These are phyloP conservation scores for Leishmania tarentolae DNA, from an alignment of 208 protist genomes.

Conservation along the genomic window DNA sequence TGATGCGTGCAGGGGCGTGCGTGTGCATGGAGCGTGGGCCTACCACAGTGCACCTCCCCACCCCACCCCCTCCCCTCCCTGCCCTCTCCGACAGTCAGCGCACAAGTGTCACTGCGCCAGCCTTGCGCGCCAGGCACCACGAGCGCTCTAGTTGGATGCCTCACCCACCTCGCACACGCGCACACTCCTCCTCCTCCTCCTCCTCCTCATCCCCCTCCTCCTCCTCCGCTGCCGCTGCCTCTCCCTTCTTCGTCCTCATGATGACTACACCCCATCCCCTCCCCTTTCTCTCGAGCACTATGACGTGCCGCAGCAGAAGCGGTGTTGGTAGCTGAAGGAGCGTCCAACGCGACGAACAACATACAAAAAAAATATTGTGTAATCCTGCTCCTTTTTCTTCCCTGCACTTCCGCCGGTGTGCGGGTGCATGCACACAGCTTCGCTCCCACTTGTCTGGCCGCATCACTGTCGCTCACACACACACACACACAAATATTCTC, in stretches of 20 bases:
- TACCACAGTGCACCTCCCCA: background rate
- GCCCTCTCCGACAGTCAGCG: background rate
- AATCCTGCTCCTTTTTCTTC: background rate
- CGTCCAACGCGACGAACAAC: background rate
- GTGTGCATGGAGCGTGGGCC: background rate
- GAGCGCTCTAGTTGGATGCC: background rate
- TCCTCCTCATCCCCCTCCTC: too few species aligned
- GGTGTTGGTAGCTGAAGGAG: background rate
- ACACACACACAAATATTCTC: background rate
- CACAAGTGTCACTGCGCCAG: background rate
- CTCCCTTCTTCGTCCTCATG: background rate
- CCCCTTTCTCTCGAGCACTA: background rate
- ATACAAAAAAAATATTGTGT: background rate
- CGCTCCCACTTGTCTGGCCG: background rate
- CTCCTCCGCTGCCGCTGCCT: too few species aligned
- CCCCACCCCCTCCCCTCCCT: too few species aligned
- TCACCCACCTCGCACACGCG: background rate
- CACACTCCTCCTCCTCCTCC: background rate
- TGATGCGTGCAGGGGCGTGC: background rate
- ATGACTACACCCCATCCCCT: background rate
- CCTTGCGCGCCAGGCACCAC: background rate
- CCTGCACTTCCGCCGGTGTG: background rate
- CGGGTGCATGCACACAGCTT: background rate
- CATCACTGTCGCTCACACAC: background rate
- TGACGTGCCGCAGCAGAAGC: background rate